A percentile compares a stretch with the other conserved stretches of the same genome.
phyloP scores from a whole-genome alignment of 2,329 filamentous ascomycete genomes.

The Mollisia scopiformis region DNA sequence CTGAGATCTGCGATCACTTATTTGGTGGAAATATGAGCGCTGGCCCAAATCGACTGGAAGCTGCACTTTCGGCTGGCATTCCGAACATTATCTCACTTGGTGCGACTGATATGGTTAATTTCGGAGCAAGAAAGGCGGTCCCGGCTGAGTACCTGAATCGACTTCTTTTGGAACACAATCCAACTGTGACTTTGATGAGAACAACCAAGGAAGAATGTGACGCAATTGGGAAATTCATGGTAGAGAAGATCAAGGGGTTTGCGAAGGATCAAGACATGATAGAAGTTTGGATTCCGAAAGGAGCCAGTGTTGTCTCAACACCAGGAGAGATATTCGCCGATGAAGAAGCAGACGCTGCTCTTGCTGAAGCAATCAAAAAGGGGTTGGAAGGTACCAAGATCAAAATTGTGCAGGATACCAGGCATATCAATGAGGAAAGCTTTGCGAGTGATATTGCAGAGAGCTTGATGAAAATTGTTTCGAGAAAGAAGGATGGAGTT shows the following conservation, averaged over 20 bases:
- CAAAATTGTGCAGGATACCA: slow-evolving; percentile 49
- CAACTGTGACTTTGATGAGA: slow-evolving; percentile 67
- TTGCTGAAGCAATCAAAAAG: slow-evolving; percentile 55
- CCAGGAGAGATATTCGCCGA: slow-evolving; percentile 57
- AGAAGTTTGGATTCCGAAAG: slow-evolving; percentile 61
- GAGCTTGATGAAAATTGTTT: slow-evolving; percentile 44
- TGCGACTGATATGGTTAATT: slow-evolving; percentile 49
- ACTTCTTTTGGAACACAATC: slow-evolving; percentile 66
- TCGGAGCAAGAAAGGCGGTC: slow-evolving; percentile 57
- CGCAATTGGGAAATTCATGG: slow-evolving; percentile 59
- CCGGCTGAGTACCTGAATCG: slow-evolving; percentile 56
- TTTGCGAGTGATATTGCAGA: slow-evolving; percentile 44
- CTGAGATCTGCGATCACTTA: slow-evolving; percentile 66
- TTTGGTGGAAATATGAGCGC: slow-evolving; percentile 67
- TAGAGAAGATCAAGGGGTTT: slow-evolving; percentile 49
- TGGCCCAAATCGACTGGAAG: slow-evolving; percentile 57
- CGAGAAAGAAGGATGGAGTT: neutral
- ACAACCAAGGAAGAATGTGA: slow-evolving; percentile 60
- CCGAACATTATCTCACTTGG: slow-evolving; percentile 56
- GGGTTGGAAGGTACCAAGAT: slow-evolving; percentile 54
- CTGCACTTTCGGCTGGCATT: slow-evolving; percentile 58
- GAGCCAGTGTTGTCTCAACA: slow-evolving; percentile 61
- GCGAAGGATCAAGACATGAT: slow-evolving; percentile 45
- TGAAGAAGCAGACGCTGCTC: slow-evolving; percentile 44
- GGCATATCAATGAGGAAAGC: slow-evolving; percentile 55